Base-by-base conservation (phyloP, 1,284 basidiomycete genomes). In the Cerrena zonata region DNA sequence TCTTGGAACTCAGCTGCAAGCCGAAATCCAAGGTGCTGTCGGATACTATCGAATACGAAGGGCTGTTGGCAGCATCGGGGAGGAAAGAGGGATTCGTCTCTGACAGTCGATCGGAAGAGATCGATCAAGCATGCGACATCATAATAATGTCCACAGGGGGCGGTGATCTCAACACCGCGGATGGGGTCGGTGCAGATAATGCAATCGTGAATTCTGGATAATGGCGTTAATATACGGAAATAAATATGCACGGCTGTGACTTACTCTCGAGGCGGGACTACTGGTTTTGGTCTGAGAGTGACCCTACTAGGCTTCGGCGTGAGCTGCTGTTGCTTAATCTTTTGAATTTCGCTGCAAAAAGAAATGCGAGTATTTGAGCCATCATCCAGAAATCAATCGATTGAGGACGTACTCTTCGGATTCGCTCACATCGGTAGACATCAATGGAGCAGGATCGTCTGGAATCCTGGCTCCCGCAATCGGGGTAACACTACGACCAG, bases 31-130 rank as follows among this genome's bases (percentile, higher is more conserved):
- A 75, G 57, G 45, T 64, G 54, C 1, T 48, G 53, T 1, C 56
- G 53, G 12, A 70, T 61, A 15, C 57, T 50, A 4, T 44, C 38
- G 19, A 68, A n/a, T 2, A 63, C 53, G 53, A 75, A 67, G 7
- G 59, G 56, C 27, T 64, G 54, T 19, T 65, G 61, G 58, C 75
- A 76, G 59, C 75, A 77, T 10, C 66, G 61, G 4, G 72, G 68
- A 2, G 74, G 76, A 54, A 69, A 72, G 37, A 75, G 65, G 1
- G 65, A 65, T 55, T 76, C 74, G 61, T 75, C 72, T 24, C 61
- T 58, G 2, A 64, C 66, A 1, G 71, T 69, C 0, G 66, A 58
- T 26, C 66, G 57, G 51, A 71, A 70, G 45, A 75, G 64, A 27
- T 67, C 60, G 15, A 60, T 53, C 11, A 74, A 55, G 52, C 76